Evolutionary conservation across 352 stramenopile genomes (phyloP), one percentile per base, ranked within the genome.

Genomic region (Hyaloperonospora brassicae): DNA sequence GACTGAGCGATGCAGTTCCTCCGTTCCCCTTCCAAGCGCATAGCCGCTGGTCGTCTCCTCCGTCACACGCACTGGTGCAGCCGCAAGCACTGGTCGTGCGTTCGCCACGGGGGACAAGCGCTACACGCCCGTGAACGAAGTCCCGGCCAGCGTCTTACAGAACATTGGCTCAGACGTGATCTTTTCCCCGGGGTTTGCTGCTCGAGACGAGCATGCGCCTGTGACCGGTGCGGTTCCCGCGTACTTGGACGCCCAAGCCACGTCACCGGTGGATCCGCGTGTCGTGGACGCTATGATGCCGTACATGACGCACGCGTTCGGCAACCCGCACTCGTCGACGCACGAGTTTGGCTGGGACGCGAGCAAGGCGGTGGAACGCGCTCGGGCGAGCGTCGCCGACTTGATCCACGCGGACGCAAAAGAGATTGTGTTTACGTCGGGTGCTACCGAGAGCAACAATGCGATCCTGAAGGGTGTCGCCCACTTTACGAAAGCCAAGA

Each of bases 391-490:
- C 64, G 83, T 99, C 7, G 96, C 95, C 5, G 64, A 57, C 30
- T 79, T 99, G 22, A 97, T 99, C 51, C 80, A 88, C 40, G 97
- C 96, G 30, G 86, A 91, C 57, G 64, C 93, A 11, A 99, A 99
- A 68, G 97, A 99, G 70, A 97, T 99, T 53, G 95, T 99, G 50
- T 99, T 99, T 62, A 99, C 97, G 14, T 98, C 93, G 12, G 97
- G 97, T 36, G 97, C 97, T 1, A 99, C 97, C 0, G 97, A 99
- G 82, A 94, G 82, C 49, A 99, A 99, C 83, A 99, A 99, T 70
- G 74, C 98, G 12, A 95, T 95, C 52, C 89, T 99, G 57, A 99
- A 99, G 78, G 96, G 97, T 35, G 84, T 98, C 4, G 95, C 92
- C 25, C 91, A 94, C 67, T 98, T 99, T 59, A 97, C 69, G 39